Evolutionary conservation across 1,284 basidiomycete genomes (phyloP).

Genomic region (Trametes sp.): DNA sequence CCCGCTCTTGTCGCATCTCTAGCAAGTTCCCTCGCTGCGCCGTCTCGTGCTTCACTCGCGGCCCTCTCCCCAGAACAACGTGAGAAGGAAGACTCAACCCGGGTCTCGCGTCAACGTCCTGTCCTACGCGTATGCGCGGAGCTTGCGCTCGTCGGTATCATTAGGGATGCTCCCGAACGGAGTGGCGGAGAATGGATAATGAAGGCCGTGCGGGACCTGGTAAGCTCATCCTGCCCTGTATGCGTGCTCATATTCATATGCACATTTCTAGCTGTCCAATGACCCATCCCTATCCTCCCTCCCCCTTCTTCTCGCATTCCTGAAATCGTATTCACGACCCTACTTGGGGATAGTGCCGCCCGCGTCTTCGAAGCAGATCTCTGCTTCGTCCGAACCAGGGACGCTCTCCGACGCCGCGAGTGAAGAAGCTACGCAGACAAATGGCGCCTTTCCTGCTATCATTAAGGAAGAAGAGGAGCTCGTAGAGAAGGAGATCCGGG

Average conservation of each 20-base stretch:
- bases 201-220: constrained; percentile 83
- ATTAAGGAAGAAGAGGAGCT: constrained; percentile 71
- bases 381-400: constrained; percentile 59
- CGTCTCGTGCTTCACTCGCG: constrained; percentile 66
- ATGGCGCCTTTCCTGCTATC: constrained; percentile 51
- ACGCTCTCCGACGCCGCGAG: constrained; percentile 55
- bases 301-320: constrained; percentile 83
- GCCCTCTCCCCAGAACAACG: constrained; percentile 78
- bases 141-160: constrained; percentile 86
- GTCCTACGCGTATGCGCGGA: constrained; percentile 90
- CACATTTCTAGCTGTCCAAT: constrained; percentile 72
- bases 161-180: constrained; percentile 68
- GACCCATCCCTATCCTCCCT: constrained; percentile 88
- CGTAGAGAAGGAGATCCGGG: constrained; percentile 84
- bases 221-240: constrained; percentile 49
- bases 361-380: constrained; percentile 61
- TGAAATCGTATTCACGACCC: constrained; percentile 84
- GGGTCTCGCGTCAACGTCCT: constrained; percentile 85
- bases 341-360: constrained; percentile 78
- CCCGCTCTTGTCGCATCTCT: constrained; percentile 75
- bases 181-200: constrained; percentile 90
- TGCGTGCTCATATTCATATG: not conserved
- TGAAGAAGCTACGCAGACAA: constrained; percentile 44
- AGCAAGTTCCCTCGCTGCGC: constrained; percentile 69
- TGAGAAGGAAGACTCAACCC: constrained; percentile 90